phyloP scores from a whole-genome alignment of 129 eudicot genomes.

The Escallonia herrerae region DNA sequence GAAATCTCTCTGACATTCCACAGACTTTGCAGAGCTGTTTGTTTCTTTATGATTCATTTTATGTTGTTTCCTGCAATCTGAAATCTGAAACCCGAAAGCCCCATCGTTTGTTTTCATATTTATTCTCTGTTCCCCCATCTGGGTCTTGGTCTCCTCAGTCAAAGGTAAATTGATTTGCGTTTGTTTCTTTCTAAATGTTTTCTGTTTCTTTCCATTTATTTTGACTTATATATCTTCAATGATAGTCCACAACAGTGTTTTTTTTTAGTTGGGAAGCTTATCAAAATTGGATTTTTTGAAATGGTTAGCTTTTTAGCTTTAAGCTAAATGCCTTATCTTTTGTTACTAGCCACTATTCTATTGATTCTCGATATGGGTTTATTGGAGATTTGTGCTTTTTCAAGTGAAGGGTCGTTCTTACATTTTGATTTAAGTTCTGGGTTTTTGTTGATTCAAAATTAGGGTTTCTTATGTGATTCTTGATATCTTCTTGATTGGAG shows the following conservation, averaged over 20 bases:
- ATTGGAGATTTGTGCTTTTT: neutral
- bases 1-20: constrained; percentile 19
- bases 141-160: constrained; percentile 18
- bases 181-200: constrained; percentile 8
- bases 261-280: neutral
- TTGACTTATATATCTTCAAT: neutral
- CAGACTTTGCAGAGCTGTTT: constrained; percentile 21
- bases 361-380: constrained; percentile 8
- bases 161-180: constrained; percentile 15
- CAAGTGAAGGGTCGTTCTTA: constrained; percentile 1
- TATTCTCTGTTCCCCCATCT: constrained; percentile 1
- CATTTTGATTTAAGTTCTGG: constrained; percentile 4
- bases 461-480: neutral
- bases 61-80: constrained; percentile 1
- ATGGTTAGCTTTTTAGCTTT: constrained; percentile 11
- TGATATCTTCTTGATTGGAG: neutral
- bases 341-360: constrained; percentile 18
- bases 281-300: constrained; percentile 14
- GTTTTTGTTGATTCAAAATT: neutral
- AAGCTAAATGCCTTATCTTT: constrained; percentile 5
- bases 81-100: constrained; percentile 17
- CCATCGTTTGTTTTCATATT: constrained; percentile 11
- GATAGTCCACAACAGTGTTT: too few species aligned
- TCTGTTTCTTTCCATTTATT: neutral
- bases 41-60: neutral